Evolutionary conservation across 352 stramenopile genomes (phyloP), one percentile per base, ranked within the genome.

Genomic region (Pythium pectinolyticum): DNA sequence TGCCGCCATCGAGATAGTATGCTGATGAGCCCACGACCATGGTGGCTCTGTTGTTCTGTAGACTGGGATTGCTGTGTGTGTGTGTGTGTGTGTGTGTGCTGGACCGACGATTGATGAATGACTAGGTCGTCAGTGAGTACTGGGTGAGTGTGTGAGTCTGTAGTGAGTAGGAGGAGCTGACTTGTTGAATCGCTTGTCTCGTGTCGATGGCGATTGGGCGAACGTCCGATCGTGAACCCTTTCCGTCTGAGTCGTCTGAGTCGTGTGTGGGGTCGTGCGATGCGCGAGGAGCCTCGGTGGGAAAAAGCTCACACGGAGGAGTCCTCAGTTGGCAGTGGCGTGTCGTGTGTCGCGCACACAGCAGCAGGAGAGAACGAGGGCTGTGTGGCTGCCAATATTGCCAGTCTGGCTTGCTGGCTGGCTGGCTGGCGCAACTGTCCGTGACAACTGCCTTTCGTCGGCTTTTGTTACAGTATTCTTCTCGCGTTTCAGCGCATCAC

Each of bases 171-270:
- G 35, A 22, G 35, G 5, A 25, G 19, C 22, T 32, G 41, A 49
- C 41, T 50, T 50, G 43, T 50, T 50, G 11, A 22, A 50, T 50
- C 43, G 43, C 43, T 50, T 50, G 43, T 50, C 24, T 22, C 43
- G 43, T 50, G 43, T 12, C 15, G 41, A 31, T 15, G 27, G 27
- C 47, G 28, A 53, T 25, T 53, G 47, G n/a, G 27, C 24, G 40
- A 20, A 14, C 35, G 17, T n/a, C 4, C 35, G 35, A n/a, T 50
- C 25, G 43, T 51, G 37, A 50, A 54, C 34, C 49, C 24, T 50
- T 25, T 22, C 43, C 43, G 43, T 45, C 52, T 67, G 51, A n/a
- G 60, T 57, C 19, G 60, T 67, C 60, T 67, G 60, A 67, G 60
- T 67, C 30, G 49, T 22, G 39, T 12, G 27, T 19, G 12, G 27